Percentiles rank a stretch among this genome's conserved stretches.
These are phyloP conservation scores for Aspergillus panamensis DNA, from an alignment of 495 filamentous ascomycete species.

Conservation along the genomic window DNA sequence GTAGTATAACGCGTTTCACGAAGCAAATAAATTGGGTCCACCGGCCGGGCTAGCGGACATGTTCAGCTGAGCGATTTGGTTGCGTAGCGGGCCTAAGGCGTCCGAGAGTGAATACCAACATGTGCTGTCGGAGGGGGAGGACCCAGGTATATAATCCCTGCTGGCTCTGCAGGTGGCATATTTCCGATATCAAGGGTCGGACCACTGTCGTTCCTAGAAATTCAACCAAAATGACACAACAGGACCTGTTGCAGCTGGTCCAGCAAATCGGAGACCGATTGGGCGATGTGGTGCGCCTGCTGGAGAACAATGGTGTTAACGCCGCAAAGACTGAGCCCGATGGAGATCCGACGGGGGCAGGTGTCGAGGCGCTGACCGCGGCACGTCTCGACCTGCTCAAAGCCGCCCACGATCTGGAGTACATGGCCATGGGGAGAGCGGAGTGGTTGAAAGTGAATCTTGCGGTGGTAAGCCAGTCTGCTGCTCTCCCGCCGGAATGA, in stretches of 20 bases:
- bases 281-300: not conserved
- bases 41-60: no score
- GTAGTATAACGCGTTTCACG: no score
- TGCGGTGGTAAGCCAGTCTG: not conserved
- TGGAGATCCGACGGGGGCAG: not conserved
- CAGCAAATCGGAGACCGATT: not conserved
- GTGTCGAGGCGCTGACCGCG: not conserved
- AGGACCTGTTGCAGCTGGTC: not conserved
- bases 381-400: not conserved
- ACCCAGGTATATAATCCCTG: not conserved
- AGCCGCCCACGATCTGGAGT: not conserved
- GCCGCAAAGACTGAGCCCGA: not conserved
- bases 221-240: not conserved
- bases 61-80: no score
- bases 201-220: not conserved
- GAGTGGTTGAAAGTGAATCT: conserved; percentile 1
- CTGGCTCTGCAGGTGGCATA: no score
- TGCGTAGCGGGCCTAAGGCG: no score
- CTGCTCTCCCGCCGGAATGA: no score
- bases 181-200: not conserved
- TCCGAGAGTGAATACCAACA: no score
- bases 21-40: no score
- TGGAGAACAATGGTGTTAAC: not conserved
- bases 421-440: not conserved
- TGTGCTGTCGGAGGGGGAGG: not conserved